phyloP scores from a whole-genome alignment of 306 rosid species.

The Lathyrus sativus region DNA sequence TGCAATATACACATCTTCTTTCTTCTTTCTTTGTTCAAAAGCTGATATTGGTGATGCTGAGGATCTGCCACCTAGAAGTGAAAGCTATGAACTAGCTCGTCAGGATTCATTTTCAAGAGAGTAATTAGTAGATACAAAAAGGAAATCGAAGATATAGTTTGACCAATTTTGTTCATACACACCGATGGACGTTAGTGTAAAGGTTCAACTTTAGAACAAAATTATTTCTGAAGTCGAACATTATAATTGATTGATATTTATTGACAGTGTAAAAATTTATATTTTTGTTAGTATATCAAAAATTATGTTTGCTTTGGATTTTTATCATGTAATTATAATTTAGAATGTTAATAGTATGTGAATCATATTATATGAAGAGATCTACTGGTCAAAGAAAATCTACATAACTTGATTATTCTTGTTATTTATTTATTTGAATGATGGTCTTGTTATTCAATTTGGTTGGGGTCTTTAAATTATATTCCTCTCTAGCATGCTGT shows the following conservation, averaged over 20 bases:
- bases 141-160: neutral
- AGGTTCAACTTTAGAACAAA: neutral
- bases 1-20: conserved; percentile 80
- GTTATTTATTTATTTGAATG: neutral
- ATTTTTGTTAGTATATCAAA: neutral
- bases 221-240: neutral
- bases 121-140: neutral
- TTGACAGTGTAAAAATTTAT: neutral
- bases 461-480: neutral
- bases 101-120: conserved; percentile 45
- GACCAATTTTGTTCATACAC: neutral
- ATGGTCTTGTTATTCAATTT: conserved; percentile 2
- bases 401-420: neutral
- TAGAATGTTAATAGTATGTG: conserved; percentile 18
- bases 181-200: neutral
- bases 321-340: conserved; percentile 26
- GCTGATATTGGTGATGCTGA: conserved; percentile 37
- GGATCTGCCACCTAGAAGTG: conserved; percentile 36
- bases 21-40: conserved; percentile 65
- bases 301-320: neutral
- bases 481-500: neutral
- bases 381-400: conserved; percentile 23
- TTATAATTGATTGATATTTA: neutral
- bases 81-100: conserved; percentile 47
- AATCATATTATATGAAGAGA: conserved; percentile 31